Base-by-base conservation (phyloP, 1,284 basidiomycete species). In the Cutaneotrichosporon cutaneum region DNA sequence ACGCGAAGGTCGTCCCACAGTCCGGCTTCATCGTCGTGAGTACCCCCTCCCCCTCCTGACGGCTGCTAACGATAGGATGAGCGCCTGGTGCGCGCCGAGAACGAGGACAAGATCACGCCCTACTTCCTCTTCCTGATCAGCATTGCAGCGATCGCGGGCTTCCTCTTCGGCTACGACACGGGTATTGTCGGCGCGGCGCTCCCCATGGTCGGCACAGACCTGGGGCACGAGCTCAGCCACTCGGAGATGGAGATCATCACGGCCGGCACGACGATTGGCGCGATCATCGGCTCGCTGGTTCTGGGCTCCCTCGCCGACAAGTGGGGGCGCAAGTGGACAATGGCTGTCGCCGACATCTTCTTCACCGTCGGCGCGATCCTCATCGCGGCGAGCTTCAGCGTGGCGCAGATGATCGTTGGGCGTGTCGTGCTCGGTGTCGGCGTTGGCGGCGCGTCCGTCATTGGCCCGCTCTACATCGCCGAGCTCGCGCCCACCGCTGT, bases 151-250 rank as follows among this genome's bases (percentile, higher is more conserved):
- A 60, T 66, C 11, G 64, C 75, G 3, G 78, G 77, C 22, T 77
- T 76, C 58, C 94, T 94, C 5, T 30, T 30, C 30, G 30, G 30
- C 8, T 60, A 60, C 18, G 68, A 66, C 56, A 69, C 68, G 0
- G 68, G 52, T 48, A 54, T 69, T 30, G 58, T 70, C 24, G 68
- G 68, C 2, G 50, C 55, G 14, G 68, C 68, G 2, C 35, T 70
- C 11, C 68, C 68, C 14, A 50, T 61, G 14, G 58, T 70, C 26
- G 64, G 64, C 4, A 45, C 26, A 26, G 62, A 63, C 39, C 57
- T 70, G 5, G 66, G 66, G 14, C 47, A 57, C 26, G 32, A 45
- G 2, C 53, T 70, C 11, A 59, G 58, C 9, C 39, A 48, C 35
- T 36, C 56, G 1, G 58, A 68, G 42, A 59, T 63, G 44, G 68